Conservation (phyloP, 2,329 filamentous ascomycete species). For the Fusarium buxicola region DNA sequence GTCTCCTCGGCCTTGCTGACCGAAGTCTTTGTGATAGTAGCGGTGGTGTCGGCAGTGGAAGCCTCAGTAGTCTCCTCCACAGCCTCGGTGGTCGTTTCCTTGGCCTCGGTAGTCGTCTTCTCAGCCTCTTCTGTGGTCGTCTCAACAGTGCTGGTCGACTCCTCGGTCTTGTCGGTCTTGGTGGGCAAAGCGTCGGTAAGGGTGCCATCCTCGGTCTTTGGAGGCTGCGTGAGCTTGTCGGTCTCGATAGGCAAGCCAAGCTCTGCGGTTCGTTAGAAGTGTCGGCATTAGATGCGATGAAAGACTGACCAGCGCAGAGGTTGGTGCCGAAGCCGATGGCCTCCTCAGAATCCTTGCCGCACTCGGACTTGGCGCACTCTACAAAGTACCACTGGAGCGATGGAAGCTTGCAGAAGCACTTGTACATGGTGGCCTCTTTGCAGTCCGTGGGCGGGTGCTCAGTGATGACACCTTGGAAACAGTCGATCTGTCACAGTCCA, state of each 20-base stretch:
- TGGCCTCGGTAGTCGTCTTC: not conserved
- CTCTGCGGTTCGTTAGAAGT: constrained; percentile 7
- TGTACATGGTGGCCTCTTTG: constrained; percentile 48
- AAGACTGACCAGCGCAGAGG: constrained; percentile 48
- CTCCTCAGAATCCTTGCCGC: constrained; percentile 8
- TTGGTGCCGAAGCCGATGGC: constrained; percentile 42
- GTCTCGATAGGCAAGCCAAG: constrained; percentile 29
- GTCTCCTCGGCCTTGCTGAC: constrained; percentile 12
- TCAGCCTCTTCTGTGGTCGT: not conserved
- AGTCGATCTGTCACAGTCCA: constrained; percentile 36
- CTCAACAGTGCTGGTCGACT: not conserved
- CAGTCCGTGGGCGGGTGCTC: constrained; percentile 45
- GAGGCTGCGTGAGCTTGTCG: constrained; percentile 6
- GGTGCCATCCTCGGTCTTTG: constrained; percentile 16
- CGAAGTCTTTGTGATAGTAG: constrained; percentile 3
- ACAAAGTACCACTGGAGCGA: constrained; percentile 41
- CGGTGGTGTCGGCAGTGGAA: not conserved
- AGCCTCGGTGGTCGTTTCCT: constrained; percentile 13
- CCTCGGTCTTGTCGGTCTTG: not conserved
- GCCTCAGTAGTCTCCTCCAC: not conserved
- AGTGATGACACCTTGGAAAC: constrained; percentile 45
- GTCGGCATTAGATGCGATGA: rapidly evolving
- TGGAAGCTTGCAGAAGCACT: constrained; percentile 47
- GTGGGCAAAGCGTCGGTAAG: not conserved
- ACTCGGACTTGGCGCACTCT: constrained; percentile 36